Evolutionary conservation across 2,329 filamentous ascomycete species (phyloP).

Genomic region (Nakataea oryzae): DNA sequence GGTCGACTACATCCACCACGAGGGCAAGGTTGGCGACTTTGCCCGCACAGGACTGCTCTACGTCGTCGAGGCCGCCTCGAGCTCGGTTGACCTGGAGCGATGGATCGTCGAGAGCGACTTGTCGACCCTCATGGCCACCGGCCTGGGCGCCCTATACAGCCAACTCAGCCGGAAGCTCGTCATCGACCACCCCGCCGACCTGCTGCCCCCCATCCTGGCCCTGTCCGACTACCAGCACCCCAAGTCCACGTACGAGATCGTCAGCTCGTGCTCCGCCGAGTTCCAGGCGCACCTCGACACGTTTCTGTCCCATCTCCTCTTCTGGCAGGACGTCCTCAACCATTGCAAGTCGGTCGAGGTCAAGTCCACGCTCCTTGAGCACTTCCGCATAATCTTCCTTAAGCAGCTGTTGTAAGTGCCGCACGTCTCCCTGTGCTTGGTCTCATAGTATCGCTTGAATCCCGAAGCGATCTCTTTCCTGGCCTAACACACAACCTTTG

Average conservation of each 20-base stretch:
- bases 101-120: slow-evolving; percentile 98
- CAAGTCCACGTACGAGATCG: slow-evolving; percentile 57
- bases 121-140: slow-evolving; percentile 93
- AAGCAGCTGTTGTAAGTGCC: slow-evolving; percentile 74
- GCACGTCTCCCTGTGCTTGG: background rate
- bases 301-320: slow-evolving; percentile 87
- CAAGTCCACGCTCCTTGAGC: slow-evolving; percentile 84
- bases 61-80: slow-evolving; percentile 86
- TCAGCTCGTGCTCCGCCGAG: slow-evolving; percentile 62
- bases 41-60: slow-evolving; percentile 88
- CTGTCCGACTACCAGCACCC: slow-evolving; percentile 82
- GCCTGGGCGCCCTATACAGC: slow-evolving; percentile 66
- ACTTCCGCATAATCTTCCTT: slow-evolving; percentile 93
- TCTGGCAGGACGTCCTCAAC: slow-evolving; percentile 97
- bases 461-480: no score
- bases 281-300: slow-evolving; percentile 84
- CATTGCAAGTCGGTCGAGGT: slow-evolving; percentile 90
- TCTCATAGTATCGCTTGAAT: background rate
- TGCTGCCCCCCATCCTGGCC: slow-evolving; percentile 72
- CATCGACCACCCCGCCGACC: slow-evolving; percentile 63
- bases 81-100: slow-evolving; percentile 71
- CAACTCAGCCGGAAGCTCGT: slow-evolving; percentile 68
- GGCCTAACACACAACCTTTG: background rate
- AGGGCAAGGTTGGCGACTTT: slow-evolving; percentile 91
- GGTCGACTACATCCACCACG: slow-evolving; percentile 93